Evolutionary conservation across 257 asterid species (phyloP), one percentile per base, ranked within the genome.

Genomic region (Forsythia viridissima): DNA sequence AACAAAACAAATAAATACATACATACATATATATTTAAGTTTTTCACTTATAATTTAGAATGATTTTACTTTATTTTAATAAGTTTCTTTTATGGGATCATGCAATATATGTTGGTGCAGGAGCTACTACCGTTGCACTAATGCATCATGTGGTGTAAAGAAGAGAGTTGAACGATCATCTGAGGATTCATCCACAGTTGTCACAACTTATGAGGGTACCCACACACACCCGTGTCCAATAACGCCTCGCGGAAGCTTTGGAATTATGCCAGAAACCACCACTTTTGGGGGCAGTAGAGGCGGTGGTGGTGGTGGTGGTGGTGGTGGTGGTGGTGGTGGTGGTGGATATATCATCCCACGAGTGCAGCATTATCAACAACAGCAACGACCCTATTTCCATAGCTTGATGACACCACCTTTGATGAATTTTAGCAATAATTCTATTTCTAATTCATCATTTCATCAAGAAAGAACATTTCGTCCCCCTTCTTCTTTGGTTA

Each of bases 71-170:
- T 59, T 20, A 9, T 36, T 36, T 15, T 24, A 65, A 39, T 59
- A 36, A n/a, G 72, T 16, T 76, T 30, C 30, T 57, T 46, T 43
- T 34, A 13, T 34, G 51, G 72, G 40, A 11, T 10, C 36, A 73
- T 76, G 59, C 21, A 77, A 40, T 75, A 63, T 37, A 59, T 20
- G 13, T 52, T 42, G 16, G 21, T 6, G 48, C 76, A 88, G 92
- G 88, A 86, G 92, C 82, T 88, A 88, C 72, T 88, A 81, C 48
- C 85, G 83, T 55, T 87, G 89, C 84, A 89, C 89, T 0, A 83
- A 69, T 24, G 73, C 82, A 37, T 82, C 80, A 6, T 86, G 88
- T 59, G 86, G 85, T 34, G 92, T 89, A 80, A 88, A 88, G 81
- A 88, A 88, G 79, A 83, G 90, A 42, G 89, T 88, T 38, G 92